Base-by-base conservation (phyloP, 2,329 filamentous ascomycete species). In the Fusarium proliferatum region DNA sequence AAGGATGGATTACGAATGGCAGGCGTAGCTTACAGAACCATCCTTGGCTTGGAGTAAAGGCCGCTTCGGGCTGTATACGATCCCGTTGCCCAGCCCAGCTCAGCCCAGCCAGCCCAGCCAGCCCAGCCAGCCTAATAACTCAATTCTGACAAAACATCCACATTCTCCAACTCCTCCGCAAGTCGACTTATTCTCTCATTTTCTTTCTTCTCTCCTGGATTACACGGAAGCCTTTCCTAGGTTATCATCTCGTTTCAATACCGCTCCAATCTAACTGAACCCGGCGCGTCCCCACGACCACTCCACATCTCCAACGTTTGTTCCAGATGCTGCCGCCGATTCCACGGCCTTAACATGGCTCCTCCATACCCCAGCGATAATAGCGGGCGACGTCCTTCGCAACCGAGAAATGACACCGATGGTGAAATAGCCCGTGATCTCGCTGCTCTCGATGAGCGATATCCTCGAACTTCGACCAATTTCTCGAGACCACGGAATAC, bases 271-370 rank as follows among this genome's bases (percentile, higher is more conserved):
- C 49, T 53, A 39, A 36, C 41, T 52, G 42, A 43, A 61, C 48
- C 69, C 46, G 46, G 42, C 41, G 41, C 42, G 16, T 49, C 63
- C 61, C 61, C 67, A 56, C 64, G 38, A 58, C 26, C 64, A 62
- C 60, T 67, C 71, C 67, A 63, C 65, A 59, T 38, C 23, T 55
- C 41, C 52, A 55, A 36, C 58, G n/a, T 59, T 13, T 58, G 61
- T 60, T 72, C 67, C 73, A 76, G 67, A 80, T 81, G 79, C 73
- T 67, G n/a, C 73, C 64, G 64, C 63, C 72, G 72, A 73, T 69
- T 61, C 71, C 56, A 63, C 61, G 45, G 58, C 60, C 49, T 69
- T 73, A 68, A 74, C 23, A 81, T 81, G 80, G 74, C 76, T 68
- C 72, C 74, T 68, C 69, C 74, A 38, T 72, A 78, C 73, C 77